These are phyloP conservation scores for Psilocybe azurescens DNA, from an alignment of 768 basidiomycete species.

Conservation along the genomic window DNA sequence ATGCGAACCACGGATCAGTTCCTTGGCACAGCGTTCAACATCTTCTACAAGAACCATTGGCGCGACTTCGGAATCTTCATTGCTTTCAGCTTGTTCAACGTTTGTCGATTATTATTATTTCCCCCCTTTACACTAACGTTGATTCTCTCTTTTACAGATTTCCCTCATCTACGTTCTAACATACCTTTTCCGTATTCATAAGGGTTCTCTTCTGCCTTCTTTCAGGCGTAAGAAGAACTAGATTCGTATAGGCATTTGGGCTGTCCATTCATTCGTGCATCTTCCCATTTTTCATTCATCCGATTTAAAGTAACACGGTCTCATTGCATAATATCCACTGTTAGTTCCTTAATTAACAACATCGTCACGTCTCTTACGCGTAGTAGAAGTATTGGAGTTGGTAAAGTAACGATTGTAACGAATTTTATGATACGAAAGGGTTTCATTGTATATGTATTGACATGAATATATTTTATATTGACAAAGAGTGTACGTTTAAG, in stretches of 20 bases:
- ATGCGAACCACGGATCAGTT: conserved; percentile 62
- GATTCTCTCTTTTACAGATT: conserved; percentile 33
- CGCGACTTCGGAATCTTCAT: conserved; percentile 57
- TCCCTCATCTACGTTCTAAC: conserved; percentile 50
- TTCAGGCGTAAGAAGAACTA: conserved; percentile 27
- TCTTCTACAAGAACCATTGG: conserved; percentile 59
- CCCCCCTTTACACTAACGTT: background rate
- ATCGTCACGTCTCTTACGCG: too few species aligned
- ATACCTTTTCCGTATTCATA: conserved; percentile 56
- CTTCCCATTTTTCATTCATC: background rate
- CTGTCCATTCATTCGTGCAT: too few species aligned
- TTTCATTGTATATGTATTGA: too few species aligned
- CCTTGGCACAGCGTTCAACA: conserved; percentile 56
- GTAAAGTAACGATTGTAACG: background rate
- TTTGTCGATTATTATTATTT: conserved; percentile 21
- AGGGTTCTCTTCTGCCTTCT: conserved; percentile 35
- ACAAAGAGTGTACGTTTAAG: background rate
- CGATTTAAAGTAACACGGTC: background rate
- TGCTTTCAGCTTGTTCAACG: conserved; percentile 54
- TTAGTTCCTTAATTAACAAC: background rate
- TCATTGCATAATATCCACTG: too few species aligned
- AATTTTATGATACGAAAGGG: background rate
- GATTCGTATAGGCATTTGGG: background rate
- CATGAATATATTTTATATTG: too few species aligned
- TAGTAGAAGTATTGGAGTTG: too few species aligned